Conservation (phyloP, 169 alveolate genomes). For the Besnoitia besnoiti region DNA sequence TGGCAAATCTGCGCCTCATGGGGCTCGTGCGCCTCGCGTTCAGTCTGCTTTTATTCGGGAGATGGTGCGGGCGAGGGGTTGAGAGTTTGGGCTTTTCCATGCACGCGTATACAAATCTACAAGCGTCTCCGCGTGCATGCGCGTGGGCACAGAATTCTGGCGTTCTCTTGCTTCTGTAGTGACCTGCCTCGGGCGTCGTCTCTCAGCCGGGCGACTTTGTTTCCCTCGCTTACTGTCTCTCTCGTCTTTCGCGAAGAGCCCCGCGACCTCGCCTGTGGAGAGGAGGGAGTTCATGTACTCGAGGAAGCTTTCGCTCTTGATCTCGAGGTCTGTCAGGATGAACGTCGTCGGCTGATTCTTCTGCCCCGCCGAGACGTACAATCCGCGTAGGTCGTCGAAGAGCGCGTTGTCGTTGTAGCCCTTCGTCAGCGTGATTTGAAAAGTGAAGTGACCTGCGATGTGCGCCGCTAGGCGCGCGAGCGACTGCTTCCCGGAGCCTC, state of each 20-base stretch:
- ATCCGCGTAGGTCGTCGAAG: slow-evolving; percentile 90
- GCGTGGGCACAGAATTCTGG: slow-evolving; percentile 56
- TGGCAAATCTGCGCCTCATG: too few species aligned
- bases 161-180: slow-evolving; percentile 46
- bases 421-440: slow-evolving; percentile 90
- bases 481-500: slow-evolving; percentile 98
- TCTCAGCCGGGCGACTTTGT: slow-evolving; percentile 33
- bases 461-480: slow-evolving; percentile 93
- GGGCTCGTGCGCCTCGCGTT: too few species aligned
- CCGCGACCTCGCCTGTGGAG: slow-evolving; percentile 96
- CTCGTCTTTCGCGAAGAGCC: slow-evolving; percentile 93
- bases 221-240: slow-evolving; percentile 82
- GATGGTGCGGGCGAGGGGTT: too few species aligned
- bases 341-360: slow-evolving; percentile 90
- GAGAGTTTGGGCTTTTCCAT: too few species aligned
- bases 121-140: background rate
- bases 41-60: too few species aligned
- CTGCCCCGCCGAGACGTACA: slow-evolving; percentile 91
- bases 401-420: slow-evolving; percentile 90
- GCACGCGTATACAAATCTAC: slow-evolving; percentile 27
- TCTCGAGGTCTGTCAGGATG: slow-evolving; percentile 96
- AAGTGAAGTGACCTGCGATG: slow-evolving; percentile 83
- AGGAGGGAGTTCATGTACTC: slow-evolving; percentile 93
- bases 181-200: background rate
- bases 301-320: slow-evolving; percentile 92